phyloP scores from a whole-genome alignment of 1,139 yeast genomes.

The Arxiozyma slooffiae region DNA sequence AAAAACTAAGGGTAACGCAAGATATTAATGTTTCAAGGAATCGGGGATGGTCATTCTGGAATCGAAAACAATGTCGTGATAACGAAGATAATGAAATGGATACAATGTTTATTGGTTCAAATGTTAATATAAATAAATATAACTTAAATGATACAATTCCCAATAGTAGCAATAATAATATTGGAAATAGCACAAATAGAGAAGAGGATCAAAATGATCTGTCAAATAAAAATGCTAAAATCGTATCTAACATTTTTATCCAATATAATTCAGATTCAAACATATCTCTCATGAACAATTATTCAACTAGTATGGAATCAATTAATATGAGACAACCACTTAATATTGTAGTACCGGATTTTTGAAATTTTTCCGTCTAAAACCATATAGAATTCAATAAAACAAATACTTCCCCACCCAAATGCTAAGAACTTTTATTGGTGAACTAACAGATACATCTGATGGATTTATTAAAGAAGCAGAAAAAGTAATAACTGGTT shows the following conservation, averaged over 20 bases:
- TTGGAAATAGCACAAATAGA: background rate
- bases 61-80: constrained; percentile 10
- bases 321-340: constrained; percentile 13
- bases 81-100: too few relatives aligned
- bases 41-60: constrained; percentile 27
- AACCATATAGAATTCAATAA: constrained; percentile 19
- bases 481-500: constrained; percentile 60
- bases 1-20: too few relatives aligned
- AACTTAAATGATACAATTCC: too few relatives aligned
- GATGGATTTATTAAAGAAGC: constrained; percentile 80
- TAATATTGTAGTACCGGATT: constrained; percentile 26
- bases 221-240: constrained; percentile 4
- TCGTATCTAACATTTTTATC: constrained; percentile 19
- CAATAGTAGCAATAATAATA: too few relatives aligned
- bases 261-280: constrained; percentile 19
- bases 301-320: constrained; percentile 1
- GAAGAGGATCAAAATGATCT: background rate
- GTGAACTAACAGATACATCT: constrained; percentile 91
- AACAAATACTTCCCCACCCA: constrained; percentile 58
- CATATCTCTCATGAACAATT: constrained; percentile 15
- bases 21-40: constrained; percentile 6
- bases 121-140: too few relatives aligned
- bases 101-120: too few relatives aligned
- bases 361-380: constrained; percentile 24
- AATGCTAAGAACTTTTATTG: constrained; percentile 74